Evolutionary conservation across 352 stramenopile species (phyloP), one percentile per base, ranked within the genome.

Genomic region (Halophytophthora batemanensis): DNA sequence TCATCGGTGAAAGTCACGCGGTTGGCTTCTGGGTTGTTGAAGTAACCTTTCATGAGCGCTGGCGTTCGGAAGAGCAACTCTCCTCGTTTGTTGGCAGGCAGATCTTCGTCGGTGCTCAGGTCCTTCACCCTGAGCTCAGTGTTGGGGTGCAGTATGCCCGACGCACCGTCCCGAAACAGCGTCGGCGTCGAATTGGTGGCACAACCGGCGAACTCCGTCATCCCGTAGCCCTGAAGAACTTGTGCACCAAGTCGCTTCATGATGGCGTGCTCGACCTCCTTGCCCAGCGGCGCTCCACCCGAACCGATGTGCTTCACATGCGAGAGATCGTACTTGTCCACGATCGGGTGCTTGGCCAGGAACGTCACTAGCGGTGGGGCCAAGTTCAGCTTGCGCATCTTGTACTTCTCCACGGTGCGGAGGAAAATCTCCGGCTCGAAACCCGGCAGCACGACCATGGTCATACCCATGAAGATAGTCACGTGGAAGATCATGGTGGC

Each of bases 351-450:
- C 53, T 96, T 90, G 19, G 78, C 86, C n/a, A 97, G 64, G 49
- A 77, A 83, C 1, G 25, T 4, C 2, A 90, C 59, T 31, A 95
- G 77, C 8, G 92, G 90, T 19, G 92, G 90, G 2, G 96, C 90
- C 14, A 97, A 63, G 59, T 56, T 63, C 19, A 64, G 22, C 21
- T 56, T 51, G 13, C 36, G 18, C 44, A 79, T 68, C 44, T 81
- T 77, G 66, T 85, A 82, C 46, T 58, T 78, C 2, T 53, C 49
- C 15, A 98, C 71, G 15, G 84, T 64, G 15, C 83, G 50, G 3
- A 96, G 72, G 59, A 98, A 98, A 10, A 67, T 61, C 43, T 91
- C 66, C 2, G 95, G 77, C 53, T 98, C 91, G 61, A 98, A 98
- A 10, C 77, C 59, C n/a, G 79, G 87, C 31, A 96, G 82, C 1